Conservation (phyloP, 768 basidiomycete genomes). For the Boletus rubescentipes region DNA sequence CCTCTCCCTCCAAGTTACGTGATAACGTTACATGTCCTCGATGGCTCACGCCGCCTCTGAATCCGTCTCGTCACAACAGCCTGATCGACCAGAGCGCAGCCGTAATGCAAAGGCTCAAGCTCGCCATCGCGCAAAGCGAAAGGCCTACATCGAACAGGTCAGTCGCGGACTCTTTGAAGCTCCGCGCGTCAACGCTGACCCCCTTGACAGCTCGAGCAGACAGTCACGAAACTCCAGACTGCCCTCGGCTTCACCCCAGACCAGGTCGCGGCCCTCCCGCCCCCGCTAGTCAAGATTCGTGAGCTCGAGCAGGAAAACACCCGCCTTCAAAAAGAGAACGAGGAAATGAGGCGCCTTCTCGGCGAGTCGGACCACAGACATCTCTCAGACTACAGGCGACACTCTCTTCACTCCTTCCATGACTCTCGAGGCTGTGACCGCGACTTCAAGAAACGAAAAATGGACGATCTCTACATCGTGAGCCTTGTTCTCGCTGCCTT, state of each 20-base stretch:
- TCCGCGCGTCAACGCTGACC: background rate
- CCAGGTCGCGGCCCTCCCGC: slow-evolving; percentile 70
- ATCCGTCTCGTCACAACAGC: slow-evolving; percentile 36
- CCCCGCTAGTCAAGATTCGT: slow-evolving; percentile 71
- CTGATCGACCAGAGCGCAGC: slow-evolving; percentile 77
- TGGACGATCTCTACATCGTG: slow-evolving; percentile 60
- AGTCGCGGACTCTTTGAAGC: background rate
- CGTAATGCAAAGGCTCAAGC: slow-evolving; percentile 89
- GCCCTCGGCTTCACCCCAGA: slow-evolving; percentile 72
- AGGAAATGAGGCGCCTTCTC: slow-evolving; percentile 68
- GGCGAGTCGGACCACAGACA: slow-evolving; percentile 43
- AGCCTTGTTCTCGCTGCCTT: background rate
- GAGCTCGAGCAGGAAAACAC: slow-evolving; percentile 83
- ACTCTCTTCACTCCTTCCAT: slow-evolving; percentile 45
- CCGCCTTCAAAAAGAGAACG: slow-evolving; percentile 68
- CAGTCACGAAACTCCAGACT: slow-evolving; percentile 80
- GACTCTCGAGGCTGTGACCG: slow-evolving; percentile 53
- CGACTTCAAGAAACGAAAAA: slow-evolving; percentile 62
- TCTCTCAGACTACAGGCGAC: slow-evolving; percentile 48
- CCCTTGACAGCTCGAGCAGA: slow-evolving; percentile 67
- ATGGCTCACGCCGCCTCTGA: slow-evolving; percentile 52
- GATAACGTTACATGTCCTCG: slow-evolving; percentile 57
- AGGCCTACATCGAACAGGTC: slow-evolving; percentile 91
- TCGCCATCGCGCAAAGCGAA: slow-evolving; percentile 86
- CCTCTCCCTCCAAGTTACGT: slow-evolving; percentile 39